Evolutionary conservation across 345 rosid genomes (phyloP), one percentile per base, ranked within the genome.

Genomic region (Trapa bicornis): DNA sequence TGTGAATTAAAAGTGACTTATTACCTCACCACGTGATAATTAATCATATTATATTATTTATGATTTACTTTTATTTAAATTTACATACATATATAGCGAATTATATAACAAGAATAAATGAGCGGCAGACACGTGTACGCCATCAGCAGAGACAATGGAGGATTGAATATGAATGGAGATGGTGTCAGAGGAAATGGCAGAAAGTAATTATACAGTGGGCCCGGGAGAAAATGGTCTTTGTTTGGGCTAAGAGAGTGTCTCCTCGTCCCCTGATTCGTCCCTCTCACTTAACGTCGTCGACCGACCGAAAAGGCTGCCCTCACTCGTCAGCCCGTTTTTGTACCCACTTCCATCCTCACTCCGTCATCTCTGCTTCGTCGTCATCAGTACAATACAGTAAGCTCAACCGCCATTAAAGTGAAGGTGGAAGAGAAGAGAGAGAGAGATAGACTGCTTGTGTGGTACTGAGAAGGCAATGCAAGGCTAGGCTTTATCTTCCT

Each of bases 241-340:
- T 77, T 79, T 22, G 75, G 75, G 71, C 56, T 29, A 15, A 47
- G 53, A 50, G 56, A 50, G 17, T 15, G 56, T 50, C 56, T 50
- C 3, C n/a, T 50, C 56, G 15, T 29, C 17, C 56, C 17, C 48
- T 11, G 29, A 42, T 42, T 8, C 8, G 12, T 45, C 48, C 10
- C 57, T n/a, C 22, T 29, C 61, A 7, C 36, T 57, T 12, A 57
- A 57, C 29, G 29, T 0, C 13, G 0, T 32, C 11, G 37, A 58
- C 63, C 38, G 63, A 58, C 11, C 12, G 35, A 38, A 1, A 36
- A 9, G 60, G 29, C 29, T 22, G 29, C 29, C 29, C 29, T 22
- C 29, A 22, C 29, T n/a, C 67, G 43, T 12, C 1, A 37, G 33
- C 5, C 36, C 36, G 33, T 22, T 65, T 74, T 57, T 57, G 37